Conservation (phyloP, 2,329 filamentous ascomycete species). For the Verticillium alfalfae region DNA sequence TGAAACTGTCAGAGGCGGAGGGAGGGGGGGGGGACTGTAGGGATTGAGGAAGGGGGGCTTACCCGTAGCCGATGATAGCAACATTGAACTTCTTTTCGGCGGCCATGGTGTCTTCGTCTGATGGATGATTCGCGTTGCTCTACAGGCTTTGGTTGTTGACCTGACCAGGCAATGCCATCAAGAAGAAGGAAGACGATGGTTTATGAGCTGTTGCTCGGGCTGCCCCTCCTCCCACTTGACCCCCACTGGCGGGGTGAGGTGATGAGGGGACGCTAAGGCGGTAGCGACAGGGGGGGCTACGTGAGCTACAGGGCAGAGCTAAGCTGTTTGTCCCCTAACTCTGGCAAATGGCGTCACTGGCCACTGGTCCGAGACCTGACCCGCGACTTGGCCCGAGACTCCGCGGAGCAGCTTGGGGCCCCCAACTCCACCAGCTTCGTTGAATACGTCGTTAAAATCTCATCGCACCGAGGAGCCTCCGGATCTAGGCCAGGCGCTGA, state of each 20-base stretch:
- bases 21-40: background rate
- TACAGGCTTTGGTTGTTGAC: too few relatives aligned
- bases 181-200: background rate
- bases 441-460: background rate
- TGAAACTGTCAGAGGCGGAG: slow-evolving; percentile 15
- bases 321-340: background rate
- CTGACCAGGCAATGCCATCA: background rate
- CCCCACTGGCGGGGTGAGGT: background rate
- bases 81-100: slow-evolving; percentile 38
- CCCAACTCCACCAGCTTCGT: background rate
- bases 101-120: background rate
- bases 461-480: background rate
- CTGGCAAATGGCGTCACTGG: background rate
- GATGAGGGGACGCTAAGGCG: background rate
- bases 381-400: background rate
- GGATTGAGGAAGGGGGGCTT: slow-evolving; percentile 13
- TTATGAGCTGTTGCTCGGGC: background rate
- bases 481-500: background rate
- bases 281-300: background rate
- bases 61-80: slow-evolving; percentile 47
- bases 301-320: background rate
- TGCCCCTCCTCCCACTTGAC: background rate
- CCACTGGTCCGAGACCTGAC: background rate
- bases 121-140: background rate
- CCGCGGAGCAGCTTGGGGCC: background rate